A percentile compares a stretch with the other conserved stretches of the same genome.
phyloP scores from a whole-genome alignment of 2,329 filamentous ascomycete species.

The Neurospora crassa region DNA sequence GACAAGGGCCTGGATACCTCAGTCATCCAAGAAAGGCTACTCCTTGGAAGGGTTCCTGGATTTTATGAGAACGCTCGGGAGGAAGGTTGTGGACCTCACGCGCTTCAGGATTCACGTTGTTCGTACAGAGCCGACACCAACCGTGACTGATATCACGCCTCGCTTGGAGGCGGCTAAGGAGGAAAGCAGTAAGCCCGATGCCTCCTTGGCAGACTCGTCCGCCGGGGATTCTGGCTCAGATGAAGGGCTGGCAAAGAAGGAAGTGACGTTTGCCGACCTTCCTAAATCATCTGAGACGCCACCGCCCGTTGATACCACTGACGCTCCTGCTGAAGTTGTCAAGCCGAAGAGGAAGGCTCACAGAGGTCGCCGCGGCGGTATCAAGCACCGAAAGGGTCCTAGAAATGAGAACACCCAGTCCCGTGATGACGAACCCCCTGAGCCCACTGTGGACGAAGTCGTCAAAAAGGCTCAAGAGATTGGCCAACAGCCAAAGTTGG shows the following conservation, averaged over 20 bases:
- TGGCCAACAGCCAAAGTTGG: conserved; percentile 40
- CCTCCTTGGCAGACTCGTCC: neutral
- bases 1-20: neutral
- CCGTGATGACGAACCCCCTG: conserved; percentile 34
- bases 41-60: neutral
- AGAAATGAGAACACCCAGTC: conserved; percentile 42
- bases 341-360: conserved; percentile 58
- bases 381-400: conserved; percentile 50
- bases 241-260: neutral
- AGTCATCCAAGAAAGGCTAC: neutral
- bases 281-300: conserved; percentile 9
- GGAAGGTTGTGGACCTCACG: neutral
- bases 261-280: conserved; percentile 12
- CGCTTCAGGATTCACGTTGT: neutral
- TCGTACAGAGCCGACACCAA: neutral
- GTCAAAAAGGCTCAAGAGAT: conserved; percentile 50
- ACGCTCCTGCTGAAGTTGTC: conserved; percentile 30
- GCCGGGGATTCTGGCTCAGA: neutral
- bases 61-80: neutral
- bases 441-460: conserved; percentile 49
- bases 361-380: conserved; percentile 61
- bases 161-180: neutral
- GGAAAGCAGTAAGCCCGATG: neutral
- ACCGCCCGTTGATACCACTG: conserved; percentile 18
- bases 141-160: neutral